Percentiles rank a stretch among this genome's conserved stretches.
These are phyloP conservation scores for Marasmius sp. DNA, from an alignment of 1,284 basidiomycete genomes.

Conservation along the genomic window DNA sequence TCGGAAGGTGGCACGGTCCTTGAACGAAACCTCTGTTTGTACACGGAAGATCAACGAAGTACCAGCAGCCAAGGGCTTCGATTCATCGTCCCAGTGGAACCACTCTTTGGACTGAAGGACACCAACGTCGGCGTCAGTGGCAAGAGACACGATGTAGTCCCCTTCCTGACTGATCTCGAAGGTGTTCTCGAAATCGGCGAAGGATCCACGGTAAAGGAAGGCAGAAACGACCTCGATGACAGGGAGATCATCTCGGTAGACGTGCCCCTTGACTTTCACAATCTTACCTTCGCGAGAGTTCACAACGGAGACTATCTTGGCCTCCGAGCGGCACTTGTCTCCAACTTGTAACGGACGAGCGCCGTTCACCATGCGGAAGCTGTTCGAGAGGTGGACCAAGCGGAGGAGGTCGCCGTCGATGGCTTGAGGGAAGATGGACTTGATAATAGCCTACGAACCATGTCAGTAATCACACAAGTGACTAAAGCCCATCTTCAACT, in stretches of 20 bases:
- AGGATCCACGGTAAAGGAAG: constrained; percentile 96
- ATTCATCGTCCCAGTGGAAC: constrained; percentile 93
- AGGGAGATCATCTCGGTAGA: constrained; percentile 72
- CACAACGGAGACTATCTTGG: constrained; percentile 85
- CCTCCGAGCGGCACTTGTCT: constrained; percentile 89
- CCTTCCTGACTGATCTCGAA: constrained; percentile 92
- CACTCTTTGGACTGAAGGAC: constrained; percentile 96
- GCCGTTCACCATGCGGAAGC: constrained; percentile 87
- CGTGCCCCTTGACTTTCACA: constrained; percentile 88
- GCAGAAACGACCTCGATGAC: constrained; percentile 94
- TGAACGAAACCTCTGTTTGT: constrained; percentile 85
- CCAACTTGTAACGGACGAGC: constrained; percentile 79
- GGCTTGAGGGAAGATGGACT: constrained; percentile 89
- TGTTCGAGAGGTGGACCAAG: constrained; percentile 96
- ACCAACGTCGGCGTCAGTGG: constrained; percentile 81
- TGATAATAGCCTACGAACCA: constrained; percentile 83
- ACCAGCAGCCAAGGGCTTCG: constrained; percentile 76
- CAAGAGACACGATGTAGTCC: constrained; percentile 81
- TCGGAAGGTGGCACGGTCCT: constrained; percentile 86
- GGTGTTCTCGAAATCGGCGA: constrained; percentile 92
- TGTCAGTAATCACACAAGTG: not conserved
- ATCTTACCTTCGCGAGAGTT: constrained; percentile 94
- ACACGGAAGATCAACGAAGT: constrained; percentile 89
- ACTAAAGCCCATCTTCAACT: constrained; percentile 24
- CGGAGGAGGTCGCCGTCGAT: constrained; percentile 94